Evolutionary conservation across 768 basidiomycete species (phyloP), one percentile per base, ranked within the genome.

Genomic region (Suillus decipiens): DNA sequence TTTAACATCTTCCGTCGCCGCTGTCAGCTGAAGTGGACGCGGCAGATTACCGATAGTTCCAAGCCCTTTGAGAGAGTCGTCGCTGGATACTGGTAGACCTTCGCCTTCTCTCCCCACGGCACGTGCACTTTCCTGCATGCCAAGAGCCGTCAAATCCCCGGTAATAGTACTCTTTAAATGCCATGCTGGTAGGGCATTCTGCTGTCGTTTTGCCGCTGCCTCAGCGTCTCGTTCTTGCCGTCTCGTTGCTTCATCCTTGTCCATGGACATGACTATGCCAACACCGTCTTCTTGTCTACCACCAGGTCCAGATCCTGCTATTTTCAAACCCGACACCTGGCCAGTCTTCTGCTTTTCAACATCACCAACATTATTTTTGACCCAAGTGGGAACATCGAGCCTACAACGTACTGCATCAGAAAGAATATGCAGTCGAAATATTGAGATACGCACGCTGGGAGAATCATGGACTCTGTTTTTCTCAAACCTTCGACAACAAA

Each of bases 121-220:
- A 62, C 88, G 78, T n/a, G 84, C 86, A 65, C 74, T 85, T 72
- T 92, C 90, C 68, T 87, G 85, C 62, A 92, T 83, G 22, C 95
- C 94, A 45, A 96, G 81, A 24, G 93, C 90, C 1, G 96, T 97
- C 64, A 95, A 79, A 67, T 96, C 91, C 10, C 95, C 95, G 4
- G 94, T 89, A 64, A 99, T 94, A 3, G 97, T 99, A 72, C 94
- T 96, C 76, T 93, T 92, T 68, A 95, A 83, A 79, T 97, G 93
- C 97, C 97, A 99, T 14, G 90, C 82, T 1, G 97, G 97, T 51
- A 99, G 79, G 0, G 88, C 86, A 72, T 99, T 98, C 78, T 99
- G 95, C 72, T 89, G 86, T 63, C 93, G 78, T 76, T 95, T 95
- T 61, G 89, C 85, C 62, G 91, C 91, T 1, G 91, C 90, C 74